These are phyloP conservation scores for Pseudohalonectria lignicola DNA, from an alignment of 2,329 filamentous ascomycete species.

Conservation along the genomic window DNA sequence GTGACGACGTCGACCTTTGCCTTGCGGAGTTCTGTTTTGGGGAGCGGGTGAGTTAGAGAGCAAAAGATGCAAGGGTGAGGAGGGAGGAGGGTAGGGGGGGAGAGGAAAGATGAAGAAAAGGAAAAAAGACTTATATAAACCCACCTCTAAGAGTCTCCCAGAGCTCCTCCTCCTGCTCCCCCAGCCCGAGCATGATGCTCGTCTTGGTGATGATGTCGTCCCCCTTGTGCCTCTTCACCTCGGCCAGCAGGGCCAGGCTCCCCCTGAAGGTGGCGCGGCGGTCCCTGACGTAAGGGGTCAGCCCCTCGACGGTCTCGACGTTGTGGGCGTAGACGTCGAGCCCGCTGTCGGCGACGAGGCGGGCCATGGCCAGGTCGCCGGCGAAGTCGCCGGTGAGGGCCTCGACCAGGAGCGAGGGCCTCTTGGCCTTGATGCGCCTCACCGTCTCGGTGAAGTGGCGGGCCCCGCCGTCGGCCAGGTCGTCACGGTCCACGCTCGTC, in stretches of 20 bases:
- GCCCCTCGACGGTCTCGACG: conserved; percentile 82
- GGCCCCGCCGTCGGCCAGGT: conserved; percentile 80
- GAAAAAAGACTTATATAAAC: conserved; percentile 11
- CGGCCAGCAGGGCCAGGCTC: conserved; percentile 66
- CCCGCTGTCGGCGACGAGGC: conserved; percentile 72
- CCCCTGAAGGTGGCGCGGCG: conserved; percentile 82
- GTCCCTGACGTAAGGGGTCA: conserved; percentile 86
- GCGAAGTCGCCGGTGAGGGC: conserved; percentile 78
- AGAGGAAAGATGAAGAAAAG: no score
- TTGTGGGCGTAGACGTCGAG: conserved; percentile 97
- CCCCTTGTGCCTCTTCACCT: conserved; percentile 66
- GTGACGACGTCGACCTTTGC: conserved; percentile 87
- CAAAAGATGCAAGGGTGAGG: no score
- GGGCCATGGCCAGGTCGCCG: conserved; percentile 80
- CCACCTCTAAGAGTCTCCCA: conserved; percentile 63
- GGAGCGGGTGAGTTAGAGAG: conserved; percentile 1
- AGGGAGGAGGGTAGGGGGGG: no score
- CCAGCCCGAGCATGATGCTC: conserved; percentile 90
- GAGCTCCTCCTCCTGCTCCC: conserved; percentile 82
- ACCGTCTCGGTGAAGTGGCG: conserved; percentile 90
- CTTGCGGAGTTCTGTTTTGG: conserved; percentile 56
- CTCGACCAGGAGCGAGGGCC: conserved; percentile 67
- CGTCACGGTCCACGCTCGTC: conserved; percentile 88
- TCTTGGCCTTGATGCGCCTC: conserved; percentile 81
- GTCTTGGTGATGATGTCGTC: conserved; percentile 90